A percentile compares a stretch with the other conserved stretches of the same genome.
Conservation (phyloP, 208 protist genomes). For the Paratrypanosoma confusum region DNA sequence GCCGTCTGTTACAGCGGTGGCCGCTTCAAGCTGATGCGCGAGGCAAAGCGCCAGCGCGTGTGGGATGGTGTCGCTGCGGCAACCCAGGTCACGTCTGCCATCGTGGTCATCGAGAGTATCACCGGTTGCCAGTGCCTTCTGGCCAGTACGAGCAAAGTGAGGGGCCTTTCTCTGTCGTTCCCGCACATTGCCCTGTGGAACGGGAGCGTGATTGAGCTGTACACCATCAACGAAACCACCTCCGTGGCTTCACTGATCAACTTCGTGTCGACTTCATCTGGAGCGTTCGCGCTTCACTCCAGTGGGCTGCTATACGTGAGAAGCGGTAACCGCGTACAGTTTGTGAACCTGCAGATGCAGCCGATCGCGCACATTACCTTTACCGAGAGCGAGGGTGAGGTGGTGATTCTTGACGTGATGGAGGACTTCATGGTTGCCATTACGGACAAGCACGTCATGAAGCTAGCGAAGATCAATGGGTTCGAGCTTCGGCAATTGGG, state of each 20-base stretch:
- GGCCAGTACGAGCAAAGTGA: slow-evolving; percentile 54
- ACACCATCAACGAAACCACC: slow-evolving; percentile 76
- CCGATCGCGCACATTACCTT: slow-evolving; percentile 74
- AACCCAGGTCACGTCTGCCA: slow-evolving; percentile 77
- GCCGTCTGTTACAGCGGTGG: slow-evolving; percentile 34
- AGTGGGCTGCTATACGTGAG: slow-evolving; percentile 82
- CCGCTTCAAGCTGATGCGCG: slow-evolving; percentile 71
- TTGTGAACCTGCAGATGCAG: slow-evolving; percentile 67
- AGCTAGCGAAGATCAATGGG: slow-evolving; percentile 50
- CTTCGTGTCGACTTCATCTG: slow-evolving; percentile 54
- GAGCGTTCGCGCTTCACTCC: slow-evolving; percentile 72
- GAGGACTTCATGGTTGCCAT: slow-evolving; percentile 79
- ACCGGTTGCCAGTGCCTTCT: slow-evolving; percentile 78
- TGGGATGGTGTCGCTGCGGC: slow-evolving; percentile 77
- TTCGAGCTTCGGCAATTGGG: slow-evolving; percentile 61
- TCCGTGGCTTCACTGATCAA: slow-evolving; percentile 57
- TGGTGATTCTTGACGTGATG: slow-evolving; percentile 80
- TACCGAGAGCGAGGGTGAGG: slow-evolving; percentile 72
- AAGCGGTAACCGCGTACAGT: slow-evolving; percentile 48
- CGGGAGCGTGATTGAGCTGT: slow-evolving; percentile 78
- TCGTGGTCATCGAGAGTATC: slow-evolving; percentile 78
- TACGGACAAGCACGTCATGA: slow-evolving; percentile 72
- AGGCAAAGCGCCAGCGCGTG: slow-evolving; percentile 68
- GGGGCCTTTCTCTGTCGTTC: slow-evolving; percentile 71
- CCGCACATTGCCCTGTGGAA: slow-evolving; percentile 84